Conservation (phyloP, 352 stramenopile species). For the Saprolegnia diclina region DNA sequence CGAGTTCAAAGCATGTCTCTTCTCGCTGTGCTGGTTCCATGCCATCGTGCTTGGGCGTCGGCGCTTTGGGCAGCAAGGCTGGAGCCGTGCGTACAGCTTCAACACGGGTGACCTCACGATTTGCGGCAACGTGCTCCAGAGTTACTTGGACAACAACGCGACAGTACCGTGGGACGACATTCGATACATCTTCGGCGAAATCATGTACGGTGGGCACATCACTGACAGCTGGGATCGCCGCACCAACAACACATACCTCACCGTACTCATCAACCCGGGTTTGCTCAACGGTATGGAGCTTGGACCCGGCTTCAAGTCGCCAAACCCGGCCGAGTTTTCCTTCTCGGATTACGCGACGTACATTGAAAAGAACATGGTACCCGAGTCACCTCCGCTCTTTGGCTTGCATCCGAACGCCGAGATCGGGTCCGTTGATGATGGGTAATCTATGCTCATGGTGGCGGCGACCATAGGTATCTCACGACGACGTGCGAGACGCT, state of each 20-base stretch:
- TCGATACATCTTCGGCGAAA: slow-evolving; percentile 94
- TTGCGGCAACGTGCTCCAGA: slow-evolving; percentile 90
- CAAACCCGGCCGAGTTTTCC: slow-evolving; percentile 73
- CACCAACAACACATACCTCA: slow-evolving; percentile 94
- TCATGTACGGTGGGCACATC: slow-evolving; percentile 96
- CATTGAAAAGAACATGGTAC: slow-evolving; percentile 91
- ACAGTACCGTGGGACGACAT: slow-evolving; percentile 93
- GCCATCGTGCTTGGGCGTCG: slow-evolving; percentile 89
- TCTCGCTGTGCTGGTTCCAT: slow-evolving; percentile 95
- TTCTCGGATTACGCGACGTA: slow-evolving; percentile 87
- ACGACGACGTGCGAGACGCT: slow-evolving; percentile 88
- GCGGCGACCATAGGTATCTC: slow-evolving; percentile 31
- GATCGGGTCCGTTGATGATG: slow-evolving; percentile 74
- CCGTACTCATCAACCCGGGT: slow-evolving; percentile 81
- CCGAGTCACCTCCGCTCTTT: slow-evolving; percentile 89
- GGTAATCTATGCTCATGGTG: neutral
- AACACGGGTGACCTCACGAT: slow-evolving; percentile 95
- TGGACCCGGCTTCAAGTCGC: slow-evolving; percentile 91
- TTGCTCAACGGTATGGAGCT: slow-evolving; percentile 90
- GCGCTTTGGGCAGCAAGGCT: slow-evolving; percentile 92
- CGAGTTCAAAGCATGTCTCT: slow-evolving; percentile 93
- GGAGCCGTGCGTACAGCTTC: slow-evolving; percentile 92
- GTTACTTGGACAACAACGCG: slow-evolving; percentile 91
- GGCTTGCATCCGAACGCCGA: slow-evolving; percentile 93
- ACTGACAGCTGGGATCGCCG: slow-evolving; percentile 93